Evolutionary conservation across 148 eudicot genomes (phyloP).

Genomic region (Vaccinium corymbosum): DNA sequence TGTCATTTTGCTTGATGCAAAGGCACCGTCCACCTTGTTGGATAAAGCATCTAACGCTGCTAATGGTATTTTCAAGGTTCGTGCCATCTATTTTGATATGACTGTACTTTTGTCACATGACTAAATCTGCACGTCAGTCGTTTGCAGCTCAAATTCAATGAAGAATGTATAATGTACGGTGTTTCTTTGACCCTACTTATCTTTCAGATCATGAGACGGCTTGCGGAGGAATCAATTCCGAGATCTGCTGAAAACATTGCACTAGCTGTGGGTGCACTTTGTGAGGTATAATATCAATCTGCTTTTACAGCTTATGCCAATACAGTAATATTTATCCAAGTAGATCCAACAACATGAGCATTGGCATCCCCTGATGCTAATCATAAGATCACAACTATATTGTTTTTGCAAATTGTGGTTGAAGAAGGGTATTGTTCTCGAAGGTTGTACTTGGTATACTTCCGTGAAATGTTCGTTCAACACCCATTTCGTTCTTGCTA

Average conservation of each 20-base stretch:
- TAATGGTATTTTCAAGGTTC: conserved; percentile 68
- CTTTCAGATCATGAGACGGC: conserved; percentile 54
- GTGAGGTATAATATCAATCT: conserved; percentile 45
- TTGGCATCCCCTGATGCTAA: neutral
- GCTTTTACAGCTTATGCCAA: neutral
- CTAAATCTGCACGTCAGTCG: conserved; percentile 4
- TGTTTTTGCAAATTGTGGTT: neutral
- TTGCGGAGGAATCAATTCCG: conserved; percentile 78
- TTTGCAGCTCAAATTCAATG: neutral
- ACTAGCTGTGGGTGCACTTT: conserved; percentile 80
- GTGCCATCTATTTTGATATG: conserved; percentile 13
- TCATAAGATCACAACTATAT: neutral
- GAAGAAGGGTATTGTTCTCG: neutral
- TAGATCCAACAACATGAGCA: neutral
- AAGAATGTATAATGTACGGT: neutral
- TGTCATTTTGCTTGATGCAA: conserved; percentile 40
- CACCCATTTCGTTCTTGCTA: neutral
- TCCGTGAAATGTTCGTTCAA: neutral
- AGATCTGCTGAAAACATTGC: conserved; percentile 88
- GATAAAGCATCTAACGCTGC: conserved; percentile 74
- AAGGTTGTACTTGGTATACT: neutral
- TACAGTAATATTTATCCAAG: neutral
- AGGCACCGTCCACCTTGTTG: conserved; percentile 35
- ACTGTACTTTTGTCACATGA: neutral
- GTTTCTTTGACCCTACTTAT: neutral